Percentiles rank a stretch among this genome's conserved stretches.
Evolutionary conservation across 306 rosid genomes (phyloP).

Genomic region (Castanopsis chinensis): DNA sequence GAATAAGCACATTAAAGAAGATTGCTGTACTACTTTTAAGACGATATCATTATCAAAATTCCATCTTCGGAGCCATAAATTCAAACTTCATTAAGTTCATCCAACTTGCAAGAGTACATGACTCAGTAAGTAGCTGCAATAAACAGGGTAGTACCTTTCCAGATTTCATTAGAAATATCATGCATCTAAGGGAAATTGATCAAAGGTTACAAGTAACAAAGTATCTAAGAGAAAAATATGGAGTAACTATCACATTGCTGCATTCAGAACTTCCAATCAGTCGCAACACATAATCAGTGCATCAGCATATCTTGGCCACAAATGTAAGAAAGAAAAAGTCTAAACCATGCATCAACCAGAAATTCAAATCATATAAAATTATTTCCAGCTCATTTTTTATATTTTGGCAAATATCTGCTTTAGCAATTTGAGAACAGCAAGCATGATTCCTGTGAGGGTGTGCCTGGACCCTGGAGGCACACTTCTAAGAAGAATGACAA

Average conservation of each 20-base stretch:
- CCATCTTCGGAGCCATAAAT: not conserved
- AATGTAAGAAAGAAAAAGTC: not conserved
- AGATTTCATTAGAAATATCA: not conserved
- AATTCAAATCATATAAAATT: not conserved
- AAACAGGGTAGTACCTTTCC: too few relatives aligned
- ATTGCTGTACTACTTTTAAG: not conserved
- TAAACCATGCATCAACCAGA: not conserved
- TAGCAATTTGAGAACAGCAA: not conserved
- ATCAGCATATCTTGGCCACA: not conserved
- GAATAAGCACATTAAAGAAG: not conserved
- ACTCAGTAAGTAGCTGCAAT: too few relatives aligned
- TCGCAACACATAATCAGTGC: not conserved
- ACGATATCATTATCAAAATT: not conserved
- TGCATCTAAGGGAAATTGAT: not conserved
- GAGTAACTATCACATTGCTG: not conserved
- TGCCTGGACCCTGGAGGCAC: not conserved
- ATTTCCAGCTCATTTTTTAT: not conserved
- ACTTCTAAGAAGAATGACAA: conserved; percentile 3
- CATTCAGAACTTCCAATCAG: not conserved
- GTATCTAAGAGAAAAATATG: not conserved
- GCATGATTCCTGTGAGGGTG: not conserved
- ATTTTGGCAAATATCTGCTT: not conserved
- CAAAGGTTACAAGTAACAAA: not conserved
- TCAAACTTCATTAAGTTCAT: not conserved
- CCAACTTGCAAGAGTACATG: not conserved